phyloP scores from a whole-genome alignment of 768 basidiomycete species.

The Sporobolomyces pararoseus region DNA sequence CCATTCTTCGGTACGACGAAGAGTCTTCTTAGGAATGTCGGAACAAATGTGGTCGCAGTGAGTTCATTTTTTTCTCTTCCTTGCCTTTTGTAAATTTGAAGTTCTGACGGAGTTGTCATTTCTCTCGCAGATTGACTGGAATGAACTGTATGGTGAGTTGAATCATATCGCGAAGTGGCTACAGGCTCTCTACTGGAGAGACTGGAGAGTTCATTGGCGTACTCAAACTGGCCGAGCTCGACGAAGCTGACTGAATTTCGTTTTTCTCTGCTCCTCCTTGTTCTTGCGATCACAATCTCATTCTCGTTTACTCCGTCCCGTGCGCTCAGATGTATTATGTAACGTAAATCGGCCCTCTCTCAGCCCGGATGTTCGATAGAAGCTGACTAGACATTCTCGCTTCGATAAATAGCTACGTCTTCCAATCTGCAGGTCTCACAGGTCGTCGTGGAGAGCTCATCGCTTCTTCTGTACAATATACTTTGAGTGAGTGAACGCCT shows the following conservation, averaged over 20 bases:
- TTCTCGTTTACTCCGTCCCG: neutral
- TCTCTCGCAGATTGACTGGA: constrained; percentile 52
- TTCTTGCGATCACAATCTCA: too few relatives aligned
- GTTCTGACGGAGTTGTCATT: neutral
- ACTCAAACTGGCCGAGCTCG: too few relatives aligned
- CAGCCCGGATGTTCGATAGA: too few relatives aligned
- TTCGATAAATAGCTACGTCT: constrained; percentile 66
- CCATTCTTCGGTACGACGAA: constrained; percentile 63
- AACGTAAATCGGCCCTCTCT: too few relatives aligned
- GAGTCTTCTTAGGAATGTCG: constrained; percentile 64
- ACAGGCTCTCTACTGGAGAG: too few relatives aligned
- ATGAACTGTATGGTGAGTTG: constrained; percentile 79
- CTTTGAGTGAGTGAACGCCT: constrained; percentile 38
- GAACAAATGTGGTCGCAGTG: constrained; percentile 67
- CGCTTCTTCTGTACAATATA: constrained; percentile 64
- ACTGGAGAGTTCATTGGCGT: too few relatives aligned
- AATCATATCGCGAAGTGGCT: too few relatives aligned
- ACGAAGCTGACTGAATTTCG: too few relatives aligned
- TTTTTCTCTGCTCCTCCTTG: too few relatives aligned
- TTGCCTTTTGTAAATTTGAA: too few relatives aligned
- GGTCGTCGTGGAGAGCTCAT: constrained; percentile 69
- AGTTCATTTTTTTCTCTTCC: neutral
- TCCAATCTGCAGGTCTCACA: constrained; percentile 69
- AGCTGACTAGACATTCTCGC: too few relatives aligned
- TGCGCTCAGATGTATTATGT: constrained; percentile 5